These are phyloP conservation scores for Chytriomyces confervae DNA, from an alignment of 192 early-diverging fungal genomes.

Conservation along the genomic window DNA sequence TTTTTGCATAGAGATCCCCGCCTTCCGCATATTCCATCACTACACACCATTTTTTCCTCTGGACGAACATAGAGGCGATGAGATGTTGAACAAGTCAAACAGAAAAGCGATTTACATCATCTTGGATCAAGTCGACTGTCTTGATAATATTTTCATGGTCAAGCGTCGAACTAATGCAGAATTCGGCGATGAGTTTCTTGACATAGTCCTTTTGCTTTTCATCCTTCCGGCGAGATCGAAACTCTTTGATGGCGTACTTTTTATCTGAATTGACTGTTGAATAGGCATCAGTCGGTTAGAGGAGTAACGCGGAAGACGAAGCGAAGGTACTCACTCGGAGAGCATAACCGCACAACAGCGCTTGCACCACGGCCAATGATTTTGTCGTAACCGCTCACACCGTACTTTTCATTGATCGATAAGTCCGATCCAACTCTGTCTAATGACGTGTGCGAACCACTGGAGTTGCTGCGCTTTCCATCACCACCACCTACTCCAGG, in stretches of 20 bases:
- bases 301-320: background rate
- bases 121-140: slow-evolving; percentile 96
- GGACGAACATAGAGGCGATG: background rate
- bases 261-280: slow-evolving; percentile 59
- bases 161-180: slow-evolving; percentile 91
- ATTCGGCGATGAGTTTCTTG: slow-evolving; percentile 95
- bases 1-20: slow-evolving; percentile 87
- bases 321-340: slow-evolving; percentile 1
- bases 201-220: slow-evolving; percentile 92
- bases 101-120: slow-evolving; percentile 69
- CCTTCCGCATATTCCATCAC: slow-evolving; percentile 96
- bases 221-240: slow-evolving; percentile 82
- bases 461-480: background rate
- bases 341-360: slow-evolving; percentile 61
- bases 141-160: slow-evolving; percentile 90
- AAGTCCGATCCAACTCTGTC: slow-evolving; percentile 42
- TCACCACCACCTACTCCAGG: background rate
- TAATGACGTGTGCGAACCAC: slow-evolving; percentile 7
- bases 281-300: background rate
- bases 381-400: slow-evolving; percentile 35
- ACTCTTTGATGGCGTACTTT: slow-evolving; percentile 92
- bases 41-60: slow-evolving; percentile 61
- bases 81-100: slow-evolving; percentile 38
- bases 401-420: slow-evolving; percentile 61
- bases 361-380: slow-evolving; percentile 59